These are phyloP conservation scores for Colletotrichum theobromicola DNA, from an alignment of 2,329 filamentous ascomycete genomes.

Conservation along the genomic window DNA sequence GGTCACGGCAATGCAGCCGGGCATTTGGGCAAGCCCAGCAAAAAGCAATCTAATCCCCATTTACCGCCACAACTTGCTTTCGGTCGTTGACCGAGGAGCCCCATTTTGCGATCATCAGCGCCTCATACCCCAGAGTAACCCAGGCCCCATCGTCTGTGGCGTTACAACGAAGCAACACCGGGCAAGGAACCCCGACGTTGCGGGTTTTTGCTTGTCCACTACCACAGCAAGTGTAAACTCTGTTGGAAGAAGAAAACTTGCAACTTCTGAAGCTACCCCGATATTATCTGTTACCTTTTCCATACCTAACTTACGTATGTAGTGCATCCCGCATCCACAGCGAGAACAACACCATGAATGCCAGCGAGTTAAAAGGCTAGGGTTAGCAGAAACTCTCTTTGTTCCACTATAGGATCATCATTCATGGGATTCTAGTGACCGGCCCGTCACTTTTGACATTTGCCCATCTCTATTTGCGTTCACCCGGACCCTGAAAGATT, in stretches of 20 bases:
- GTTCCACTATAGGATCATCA: background rate
- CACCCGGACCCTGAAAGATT: background rate
- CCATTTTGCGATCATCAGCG: conserved; percentile 1
- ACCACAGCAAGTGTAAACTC: background rate
- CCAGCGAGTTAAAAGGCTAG: background rate
- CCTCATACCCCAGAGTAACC: conserved; percentile 9
- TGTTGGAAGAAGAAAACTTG: background rate
- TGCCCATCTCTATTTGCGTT: background rate
- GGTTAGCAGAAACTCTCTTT: background rate
- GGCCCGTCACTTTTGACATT: background rate
- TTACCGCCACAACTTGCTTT: background rate
- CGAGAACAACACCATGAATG: background rate
- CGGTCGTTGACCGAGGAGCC: conserved; percentile 14
- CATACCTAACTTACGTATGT: background rate
- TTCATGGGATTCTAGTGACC: background rate
- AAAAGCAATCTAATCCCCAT: background rate
- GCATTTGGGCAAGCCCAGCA: background rate
- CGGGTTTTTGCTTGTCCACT: background rate
- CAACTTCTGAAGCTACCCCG: background rate
- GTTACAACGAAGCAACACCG: background rate
- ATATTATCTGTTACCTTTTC: background rate
- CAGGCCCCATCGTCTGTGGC: conserved; percentile 7
- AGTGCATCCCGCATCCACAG: background rate
- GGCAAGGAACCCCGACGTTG: conserved; percentile 8
- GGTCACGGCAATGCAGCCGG: background rate